Base-by-base conservation (phyloP, 805 yeast species). In the Candida montana region DNA sequence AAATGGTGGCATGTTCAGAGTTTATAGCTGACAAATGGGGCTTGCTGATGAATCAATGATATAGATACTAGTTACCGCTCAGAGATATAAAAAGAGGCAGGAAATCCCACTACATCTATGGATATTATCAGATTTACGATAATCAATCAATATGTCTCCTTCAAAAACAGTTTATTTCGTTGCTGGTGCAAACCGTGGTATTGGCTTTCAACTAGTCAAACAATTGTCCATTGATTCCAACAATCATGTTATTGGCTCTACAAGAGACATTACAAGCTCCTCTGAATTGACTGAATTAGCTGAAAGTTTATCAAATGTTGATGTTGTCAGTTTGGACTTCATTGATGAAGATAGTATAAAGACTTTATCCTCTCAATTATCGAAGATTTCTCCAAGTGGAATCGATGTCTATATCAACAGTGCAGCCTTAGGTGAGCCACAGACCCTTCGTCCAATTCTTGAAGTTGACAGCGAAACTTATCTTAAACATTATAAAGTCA, bases 321-420 rank as follows among this genome's bases (percentile, higher is more conserved):
- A 40, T 19, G 28, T 49, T 17, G 23, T 48, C 7, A 19, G 21
- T 2, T 33, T 50, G 7, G 49, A 48, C 20, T 31, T 42, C 9
- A 32, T 43, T 10, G 33, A 35, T 9, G 42, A 43, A 21, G 46
- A 35, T 3, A 46, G 49, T 8, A 45, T 49, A 15, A 21, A 27
- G 6, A 13, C 8, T 2, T 15, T 49, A 12, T 15, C 27, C 7
- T 10, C 24, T 7, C 39, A 41, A 23, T 30, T 50, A 18, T 19
- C 20, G 8, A 24, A 24, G 7, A 21, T 40, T n/a, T 40, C 42
- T 2, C 39, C 41, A 21, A 34, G 33, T 15, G 50, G 49, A 19
- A 50, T 48, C 28, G 44, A 39, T 21, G 24, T 42, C 18, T 41
- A 48, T 32, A 39, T 40, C 33, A 45, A 35, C 41, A 50, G 31